Evolutionary conservation across 2,329 filamentous ascomycete species (phyloP), one percentile per base, ranked within the genome.

Genomic region (Xylariaceae sp.): DNA sequence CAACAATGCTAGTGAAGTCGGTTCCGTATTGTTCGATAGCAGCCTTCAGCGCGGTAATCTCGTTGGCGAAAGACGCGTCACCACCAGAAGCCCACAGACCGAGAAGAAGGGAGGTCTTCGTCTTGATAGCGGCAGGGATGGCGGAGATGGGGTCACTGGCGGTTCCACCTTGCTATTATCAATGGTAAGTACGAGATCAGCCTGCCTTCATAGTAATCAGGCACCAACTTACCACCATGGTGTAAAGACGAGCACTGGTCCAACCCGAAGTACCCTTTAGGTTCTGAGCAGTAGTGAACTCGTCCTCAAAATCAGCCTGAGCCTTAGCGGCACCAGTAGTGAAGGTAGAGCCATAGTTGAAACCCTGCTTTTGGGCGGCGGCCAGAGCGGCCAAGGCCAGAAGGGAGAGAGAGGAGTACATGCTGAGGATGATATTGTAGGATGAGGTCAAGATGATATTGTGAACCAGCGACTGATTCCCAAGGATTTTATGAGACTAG

Each of bases 21-120:
- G 68, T 65, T 43, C 87, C 87, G 61, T 89, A 89, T 57, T 80
- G 71, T 37, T 65, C 51, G 50, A 90, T 84, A 51, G 88, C 86
- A 33, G 72, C 66, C 62, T 78, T 77, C 37, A 95, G 73, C 12
- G 89, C 88, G 3, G 71, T 61, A 36, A 95, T 67, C 68, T 95
- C 89, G 60, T 88, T 86, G 61, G 74, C 66, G 63, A 94, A 82
- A 17, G 61, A 63, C 4, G 65, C 71, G 41, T 77, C 68, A 37
- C 82, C 83, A 31, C 73, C 85, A 0, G 87, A 91, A 9, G 81
- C 79, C 89, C 89, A 95, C 38, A 96, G 70, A 52, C 89, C 89
- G 11, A 95, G 79, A 9, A 96, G 76, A 19, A 96, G 76, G 33
- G 76, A 74, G 2, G 87, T 94, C 54, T 88, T 77, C 56, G 87